These are phyloP conservation scores for Coniophora puteana DNA, from an alignment of 1,284 basidiomycete genomes.

Conservation along the genomic window DNA sequence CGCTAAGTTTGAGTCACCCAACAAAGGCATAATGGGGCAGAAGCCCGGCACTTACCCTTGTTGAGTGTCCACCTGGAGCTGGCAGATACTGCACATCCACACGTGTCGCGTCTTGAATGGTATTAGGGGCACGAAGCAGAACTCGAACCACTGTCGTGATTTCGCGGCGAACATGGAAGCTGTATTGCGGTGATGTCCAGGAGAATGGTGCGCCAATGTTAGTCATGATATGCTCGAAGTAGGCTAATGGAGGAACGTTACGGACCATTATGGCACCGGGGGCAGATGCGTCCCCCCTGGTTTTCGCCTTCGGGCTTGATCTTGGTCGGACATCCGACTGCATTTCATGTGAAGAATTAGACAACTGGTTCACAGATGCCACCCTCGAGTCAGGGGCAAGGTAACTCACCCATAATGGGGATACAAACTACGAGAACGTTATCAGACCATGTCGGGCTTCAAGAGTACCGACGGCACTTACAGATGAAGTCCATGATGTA, in stretches of 20 bases:
- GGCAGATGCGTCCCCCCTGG: conserved; percentile 41
- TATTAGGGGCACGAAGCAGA: conserved; percentile 48
- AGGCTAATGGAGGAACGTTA: neutral
- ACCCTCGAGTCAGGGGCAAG: neutral
- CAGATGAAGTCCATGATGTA: conserved; percentile 30
- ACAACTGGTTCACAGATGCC: conserved; percentile 7
- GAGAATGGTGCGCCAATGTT: neutral
- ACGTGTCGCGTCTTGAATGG: conserved; percentile 41
- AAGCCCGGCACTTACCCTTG: conserved; percentile 31
- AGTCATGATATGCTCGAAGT: neutral
- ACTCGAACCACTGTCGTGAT: conserved; percentile 48
- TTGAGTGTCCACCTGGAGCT: conserved; percentile 43
- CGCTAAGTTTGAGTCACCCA: neutral
- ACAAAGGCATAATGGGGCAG: neutral
- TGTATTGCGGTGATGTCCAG: conserved; percentile 13
- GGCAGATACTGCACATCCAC: conserved; percentile 52
- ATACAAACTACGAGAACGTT: conserved; percentile 36
- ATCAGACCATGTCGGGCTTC: conserved; percentile 4
- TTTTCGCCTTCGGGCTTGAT: conserved; percentile 41
- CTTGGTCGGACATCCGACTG: conserved; percentile 48
- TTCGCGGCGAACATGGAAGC: conserved; percentile 45
- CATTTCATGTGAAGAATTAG: conserved; percentile 10
- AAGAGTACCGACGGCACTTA: conserved; percentile 16
- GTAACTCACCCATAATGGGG: conserved; percentile 41
- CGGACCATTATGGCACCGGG: conserved; percentile 46